A percentile compares a stretch with the other conserved stretches of the same genome.
Conservation (phyloP, 257 asterid genomes). For the Jasminum sambac region DNA sequence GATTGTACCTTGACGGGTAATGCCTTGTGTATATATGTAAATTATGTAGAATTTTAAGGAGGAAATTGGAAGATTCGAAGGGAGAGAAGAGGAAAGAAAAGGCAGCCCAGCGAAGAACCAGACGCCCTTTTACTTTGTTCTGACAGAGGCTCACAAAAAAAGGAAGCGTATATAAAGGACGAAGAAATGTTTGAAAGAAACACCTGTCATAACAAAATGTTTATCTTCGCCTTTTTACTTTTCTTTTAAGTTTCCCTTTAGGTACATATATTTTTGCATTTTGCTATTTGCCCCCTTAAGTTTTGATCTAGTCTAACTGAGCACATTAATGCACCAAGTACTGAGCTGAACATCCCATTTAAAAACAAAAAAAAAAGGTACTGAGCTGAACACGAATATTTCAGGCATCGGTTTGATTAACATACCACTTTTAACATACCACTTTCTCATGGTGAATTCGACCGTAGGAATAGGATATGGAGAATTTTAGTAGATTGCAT, state of each 20-base stretch:
- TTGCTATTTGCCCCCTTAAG: not conserved
- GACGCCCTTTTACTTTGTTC: not conserved
- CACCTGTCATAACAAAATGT: not conserved
- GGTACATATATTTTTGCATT: not conserved
- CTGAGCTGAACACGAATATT: too few species aligned
- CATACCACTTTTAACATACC: too few species aligned
- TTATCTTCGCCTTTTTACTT: not conserved
- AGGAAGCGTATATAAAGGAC: not conserved
- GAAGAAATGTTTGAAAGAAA: not conserved
- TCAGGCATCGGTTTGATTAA: too few species aligned
- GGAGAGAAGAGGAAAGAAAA: conserved; percentile 16
- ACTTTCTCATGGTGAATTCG: too few species aligned
- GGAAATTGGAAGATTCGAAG: not conserved
- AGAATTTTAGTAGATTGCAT: too few species aligned
- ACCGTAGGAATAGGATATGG: too few species aligned
- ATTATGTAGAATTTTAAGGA: not conserved
- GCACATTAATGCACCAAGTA: too few species aligned
- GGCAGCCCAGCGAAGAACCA: conserved; percentile 30
- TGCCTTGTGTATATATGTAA: conserved; percentile 12
- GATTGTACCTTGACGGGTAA: conserved; percentile 46
- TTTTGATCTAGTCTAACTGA: too few species aligned
- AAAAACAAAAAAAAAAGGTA: too few species aligned
- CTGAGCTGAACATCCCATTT: too few species aligned
- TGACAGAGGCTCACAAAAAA: not conserved
- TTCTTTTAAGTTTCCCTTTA: not conserved